These are phyloP conservation scores for Argentina anserina DNA, from an alignment of 306 rosid genomes.

Conservation along the genomic window DNA sequence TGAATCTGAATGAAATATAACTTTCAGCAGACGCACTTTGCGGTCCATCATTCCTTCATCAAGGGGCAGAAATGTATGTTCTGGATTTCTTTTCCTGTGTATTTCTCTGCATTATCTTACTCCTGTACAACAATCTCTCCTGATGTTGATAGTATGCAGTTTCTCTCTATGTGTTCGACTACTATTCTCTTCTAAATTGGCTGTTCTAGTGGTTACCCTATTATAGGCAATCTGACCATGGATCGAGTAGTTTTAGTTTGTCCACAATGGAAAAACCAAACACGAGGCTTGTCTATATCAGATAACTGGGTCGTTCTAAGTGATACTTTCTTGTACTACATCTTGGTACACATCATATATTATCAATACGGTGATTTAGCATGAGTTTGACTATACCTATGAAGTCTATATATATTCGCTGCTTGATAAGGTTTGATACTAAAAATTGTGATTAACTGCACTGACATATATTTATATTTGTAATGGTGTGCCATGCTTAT, in stretches of 20 bases:
- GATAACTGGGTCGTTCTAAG: neutral
- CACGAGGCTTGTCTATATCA: neutral
- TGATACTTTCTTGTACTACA: neutral
- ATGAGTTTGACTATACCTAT: neutral
- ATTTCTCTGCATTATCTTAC: neutral
- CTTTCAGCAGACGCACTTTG: neutral
- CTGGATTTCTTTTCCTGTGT: neutral
- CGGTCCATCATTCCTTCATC: neutral
- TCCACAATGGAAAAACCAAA: neutral
- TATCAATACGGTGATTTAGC: neutral
- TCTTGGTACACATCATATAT: neutral
- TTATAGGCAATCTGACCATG: neutral
- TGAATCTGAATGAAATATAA: neutral
- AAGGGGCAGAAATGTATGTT: neutral
- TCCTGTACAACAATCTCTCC: neutral
- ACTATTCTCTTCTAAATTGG: neutral
- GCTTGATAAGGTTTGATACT: neutral
- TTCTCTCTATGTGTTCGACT: neutral
- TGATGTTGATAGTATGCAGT: constrained; percentile 1
- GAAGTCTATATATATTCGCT: neutral
- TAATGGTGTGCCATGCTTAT: neutral
- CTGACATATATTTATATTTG: neutral
- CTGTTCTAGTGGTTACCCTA: neutral
- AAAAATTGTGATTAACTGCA: neutral
- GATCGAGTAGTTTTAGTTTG: neutral